phyloP scores from a whole-genome alignment of 2,329 filamentous ascomycete species.

The Apiospora kogelbergensis region DNA sequence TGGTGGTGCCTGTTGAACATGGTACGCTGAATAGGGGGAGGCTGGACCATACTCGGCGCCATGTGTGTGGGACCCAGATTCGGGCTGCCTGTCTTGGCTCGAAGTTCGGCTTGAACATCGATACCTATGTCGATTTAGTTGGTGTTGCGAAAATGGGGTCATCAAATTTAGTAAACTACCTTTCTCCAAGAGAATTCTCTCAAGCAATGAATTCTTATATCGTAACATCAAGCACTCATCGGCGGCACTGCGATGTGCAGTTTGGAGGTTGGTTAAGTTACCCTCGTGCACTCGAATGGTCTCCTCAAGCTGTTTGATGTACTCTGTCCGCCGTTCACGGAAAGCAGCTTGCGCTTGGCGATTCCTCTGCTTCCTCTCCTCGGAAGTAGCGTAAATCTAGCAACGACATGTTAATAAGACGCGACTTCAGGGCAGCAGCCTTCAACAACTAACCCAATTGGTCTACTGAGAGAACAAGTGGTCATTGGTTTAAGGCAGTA shows the following conservation, averaged over 20 bases:
- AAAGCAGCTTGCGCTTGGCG: constrained; percentile 97
- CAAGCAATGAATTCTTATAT: constrained; percentile 96
- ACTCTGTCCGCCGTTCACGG: constrained; percentile 93
- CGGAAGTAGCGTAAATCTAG: constrained; percentile 97
- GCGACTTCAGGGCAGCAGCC: not conserved
- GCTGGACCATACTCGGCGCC: constrained; percentile 68
- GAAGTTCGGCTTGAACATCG: constrained; percentile 94
- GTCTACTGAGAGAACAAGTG: not conserved
- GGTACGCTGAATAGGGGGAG: constrained; percentile 75
- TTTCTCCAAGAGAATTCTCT: constrained; percentile 95
- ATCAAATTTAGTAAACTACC: constrained; percentile 53
- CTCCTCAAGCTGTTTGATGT: constrained; percentile 98
- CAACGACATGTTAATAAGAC: not conserved
- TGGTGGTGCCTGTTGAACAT: constrained; percentile 77
- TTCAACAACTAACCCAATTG: not conserved
- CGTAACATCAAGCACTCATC: constrained; percentile 98
- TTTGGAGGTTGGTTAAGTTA: constrained; percentile 86
- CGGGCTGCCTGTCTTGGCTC: constrained; percentile 87
- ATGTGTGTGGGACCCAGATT: constrained; percentile 70
- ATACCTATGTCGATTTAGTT: constrained; percentile 60
- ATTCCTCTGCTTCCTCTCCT: constrained; percentile 97
- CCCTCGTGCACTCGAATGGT: constrained; percentile 97
- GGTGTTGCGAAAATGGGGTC: not conserved
- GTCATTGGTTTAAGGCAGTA: not conserved
- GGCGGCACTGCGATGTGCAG: constrained; percentile 89